A percentile compares a stretch with the other conserved stretches of the same genome.
phyloP scores from a whole-genome alignment of 106 monocot species.

The Dactylorhiza incarnata region DNA sequence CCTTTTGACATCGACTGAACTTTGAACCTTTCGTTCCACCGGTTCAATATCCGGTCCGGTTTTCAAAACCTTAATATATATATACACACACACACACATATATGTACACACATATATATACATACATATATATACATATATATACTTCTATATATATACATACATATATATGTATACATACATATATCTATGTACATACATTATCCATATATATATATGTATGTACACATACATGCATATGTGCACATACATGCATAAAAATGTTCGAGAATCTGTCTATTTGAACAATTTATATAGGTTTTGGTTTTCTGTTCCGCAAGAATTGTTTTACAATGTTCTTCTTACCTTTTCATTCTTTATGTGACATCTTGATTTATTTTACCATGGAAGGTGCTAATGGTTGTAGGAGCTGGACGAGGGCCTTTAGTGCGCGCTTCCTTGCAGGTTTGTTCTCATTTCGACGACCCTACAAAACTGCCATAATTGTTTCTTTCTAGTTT shows the following conservation, averaged over 20 bases:
- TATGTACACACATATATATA: no score
- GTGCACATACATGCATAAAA: background rate
- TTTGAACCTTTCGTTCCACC: no score
- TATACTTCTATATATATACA: no score
- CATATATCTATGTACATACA: background rate
- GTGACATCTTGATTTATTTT: background rate
- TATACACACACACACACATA: no score
- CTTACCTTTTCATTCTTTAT: background rate
- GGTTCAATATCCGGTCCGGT: no score
- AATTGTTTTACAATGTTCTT: background rate
- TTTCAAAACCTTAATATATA: no score
- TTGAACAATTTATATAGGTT: background rate
- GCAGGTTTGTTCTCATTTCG: constrained; percentile 45
- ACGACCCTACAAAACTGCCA: background rate
- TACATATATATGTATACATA: no score
- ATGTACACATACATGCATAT: no score
- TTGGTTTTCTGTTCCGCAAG: background rate
- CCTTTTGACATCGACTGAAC: no score
- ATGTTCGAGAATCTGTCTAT: background rate
- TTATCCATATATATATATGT: no score
- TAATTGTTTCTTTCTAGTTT: background rate
- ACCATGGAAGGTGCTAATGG: constrained; percentile 85
- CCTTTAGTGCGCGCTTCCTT: constrained; percentile 93
- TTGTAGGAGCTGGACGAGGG: constrained; percentile 97
- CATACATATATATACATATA: background rate